Conservation (phyloP, 495 filamentous ascomycete genomes). For the Annulohypoxylon maeteangense region DNA sequence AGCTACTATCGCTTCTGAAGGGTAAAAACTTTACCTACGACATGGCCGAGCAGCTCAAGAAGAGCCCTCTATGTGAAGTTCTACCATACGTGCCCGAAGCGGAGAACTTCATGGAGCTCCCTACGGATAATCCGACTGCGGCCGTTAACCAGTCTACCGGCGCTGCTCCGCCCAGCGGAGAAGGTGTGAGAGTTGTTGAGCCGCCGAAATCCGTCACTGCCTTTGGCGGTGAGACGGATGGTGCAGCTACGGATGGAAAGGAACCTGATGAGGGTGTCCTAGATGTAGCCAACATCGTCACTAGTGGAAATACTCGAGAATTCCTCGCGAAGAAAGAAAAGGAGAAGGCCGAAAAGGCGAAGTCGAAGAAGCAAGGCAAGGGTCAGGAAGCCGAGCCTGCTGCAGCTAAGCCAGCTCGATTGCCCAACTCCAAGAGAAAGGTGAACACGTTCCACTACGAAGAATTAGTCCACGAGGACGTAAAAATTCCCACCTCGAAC, state of each 20-base stretch:
- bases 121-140: slow-evolving; percentile 69
- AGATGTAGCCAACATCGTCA: slow-evolving; percentile 93
- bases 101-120: slow-evolving; percentile 63
- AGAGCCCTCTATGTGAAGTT: slow-evolving; percentile 87
- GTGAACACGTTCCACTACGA: slow-evolving; percentile 84
- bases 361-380: slow-evolving; percentile 57
- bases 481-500: slow-evolving; percentile 59
- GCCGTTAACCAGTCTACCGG: slow-evolving; percentile 63
- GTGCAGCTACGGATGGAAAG: slow-evolving; percentile 55
- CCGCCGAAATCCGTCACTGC: slow-evolving; percentile 40
- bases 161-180: slow-evolving; percentile 46
- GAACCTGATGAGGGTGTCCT: slow-evolving; percentile 80
- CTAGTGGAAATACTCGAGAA: slow-evolving; percentile 89
- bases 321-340: slow-evolving; percentile 91
- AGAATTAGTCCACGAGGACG: slow-evolving; percentile 74
- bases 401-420: slow-evolving; percentile 63
- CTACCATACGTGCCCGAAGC: slow-evolving; percentile 71
- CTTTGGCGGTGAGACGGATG: slow-evolving; percentile 63
- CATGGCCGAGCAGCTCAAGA: slow-evolving; percentile 96
- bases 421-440: slow-evolving; percentile 85
- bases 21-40: slow-evolving; percentile 78
- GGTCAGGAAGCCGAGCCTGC: slow-evolving; percentile 70
- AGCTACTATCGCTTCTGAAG: slow-evolving; percentile 74
- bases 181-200: slow-evolving; percentile 50
- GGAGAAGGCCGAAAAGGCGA: slow-evolving; percentile 81